phyloP scores from a whole-genome alignment of 352 stramenopile genomes.

The Pythium apleroticum region DNA sequence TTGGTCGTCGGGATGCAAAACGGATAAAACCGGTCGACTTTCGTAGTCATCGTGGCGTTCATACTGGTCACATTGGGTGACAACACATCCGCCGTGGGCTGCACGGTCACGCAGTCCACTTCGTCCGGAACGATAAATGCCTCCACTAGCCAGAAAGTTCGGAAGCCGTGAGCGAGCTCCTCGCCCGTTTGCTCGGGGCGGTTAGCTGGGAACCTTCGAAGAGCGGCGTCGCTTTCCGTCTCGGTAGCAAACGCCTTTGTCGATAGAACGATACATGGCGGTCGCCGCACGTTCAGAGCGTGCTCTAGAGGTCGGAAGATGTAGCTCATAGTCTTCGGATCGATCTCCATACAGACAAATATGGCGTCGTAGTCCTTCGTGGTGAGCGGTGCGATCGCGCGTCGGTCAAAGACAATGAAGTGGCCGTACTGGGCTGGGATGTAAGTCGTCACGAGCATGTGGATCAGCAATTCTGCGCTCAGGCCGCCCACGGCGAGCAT shows the following conservation, averaged over 20 bases:
- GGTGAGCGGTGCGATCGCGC: constrained; percentile 45
- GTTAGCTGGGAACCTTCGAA: constrained; percentile 64
- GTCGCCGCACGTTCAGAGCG: constrained; percentile 81
- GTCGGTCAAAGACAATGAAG: constrained; percentile 86
- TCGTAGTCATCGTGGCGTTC: constrained; percentile 86
- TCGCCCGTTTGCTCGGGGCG: constrained; percentile 92
- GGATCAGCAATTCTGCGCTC: constrained; percentile 83
- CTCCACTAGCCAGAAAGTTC: constrained; percentile 81
- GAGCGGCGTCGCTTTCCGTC: constrained; percentile 21
- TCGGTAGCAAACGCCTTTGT: constrained; percentile 30
- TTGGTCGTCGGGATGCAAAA: constrained; percentile 92
- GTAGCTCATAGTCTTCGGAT: constrained; percentile 42
- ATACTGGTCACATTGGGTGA: constrained; percentile 82
- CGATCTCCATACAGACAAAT: constrained; percentile 54
- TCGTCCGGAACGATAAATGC: constrained; percentile 41
- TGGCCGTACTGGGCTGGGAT: constrained; percentile 92
- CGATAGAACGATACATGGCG: constrained; percentile 82
- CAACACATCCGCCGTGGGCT: constrained; percentile 75
- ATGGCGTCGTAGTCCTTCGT: constrained; percentile 46
- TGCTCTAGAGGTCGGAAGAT: constrained; percentile 82
- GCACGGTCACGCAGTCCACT: constrained; percentile 64
- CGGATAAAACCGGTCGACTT: constrained; percentile 87
- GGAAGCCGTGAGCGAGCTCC: constrained; percentile 82
- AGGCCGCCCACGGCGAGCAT: constrained; percentile 88
- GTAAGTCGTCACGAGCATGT: constrained; percentile 91